phyloP scores from a whole-genome alignment of 495 filamentous ascomycete species.

The Podospora conica region DNA sequence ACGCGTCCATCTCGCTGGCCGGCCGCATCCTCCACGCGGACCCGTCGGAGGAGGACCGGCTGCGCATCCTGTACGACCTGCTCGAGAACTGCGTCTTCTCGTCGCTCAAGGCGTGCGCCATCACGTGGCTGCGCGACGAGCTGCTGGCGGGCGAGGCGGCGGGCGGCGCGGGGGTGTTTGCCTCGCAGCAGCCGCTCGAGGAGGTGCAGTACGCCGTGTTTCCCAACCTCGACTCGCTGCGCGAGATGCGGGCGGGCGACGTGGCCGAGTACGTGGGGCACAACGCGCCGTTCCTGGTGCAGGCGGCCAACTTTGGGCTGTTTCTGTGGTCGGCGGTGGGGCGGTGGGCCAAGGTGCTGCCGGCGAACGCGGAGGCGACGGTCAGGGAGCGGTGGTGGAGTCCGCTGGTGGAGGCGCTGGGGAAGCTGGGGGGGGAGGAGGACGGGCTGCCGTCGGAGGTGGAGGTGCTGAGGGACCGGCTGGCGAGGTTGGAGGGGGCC shows the following conservation, averaged over 20 bases:
- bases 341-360: constrained; percentile 34
- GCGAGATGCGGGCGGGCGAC: constrained; percentile 20
- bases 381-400: constrained; percentile 48
- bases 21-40: constrained; percentile 67
- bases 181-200: constrained; percentile 45
- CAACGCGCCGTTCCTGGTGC: constrained; percentile 39
- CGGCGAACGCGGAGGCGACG: constrained; percentile 36
- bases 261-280: constrained; percentile 31
- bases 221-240: constrained; percentile 29
- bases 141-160: constrained; percentile 41
- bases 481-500: constrained; percentile 21
- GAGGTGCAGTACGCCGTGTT: constrained; percentile 42
- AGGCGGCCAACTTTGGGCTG: constrained; percentile 45
- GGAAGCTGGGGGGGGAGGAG: constrained; percentile 29
- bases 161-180: constrained; percentile 47
- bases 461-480: constrained; percentile 32
- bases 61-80: constrained; percentile 72
- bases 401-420: constrained; percentile 42
- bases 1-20: constrained; percentile 68
- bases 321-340: constrained; percentile 40
- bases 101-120: constrained; percentile 70
- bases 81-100: constrained; percentile 75
- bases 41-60: constrained; percentile 60
- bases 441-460: constrained; percentile 30
- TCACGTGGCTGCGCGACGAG: constrained; percentile 85